A percentile compares a stretch with the other conserved stretches of the same genome.
phyloP scores from a whole-genome alignment of 257 asterid genomes.

The Mitragyna speciosa region DNA sequence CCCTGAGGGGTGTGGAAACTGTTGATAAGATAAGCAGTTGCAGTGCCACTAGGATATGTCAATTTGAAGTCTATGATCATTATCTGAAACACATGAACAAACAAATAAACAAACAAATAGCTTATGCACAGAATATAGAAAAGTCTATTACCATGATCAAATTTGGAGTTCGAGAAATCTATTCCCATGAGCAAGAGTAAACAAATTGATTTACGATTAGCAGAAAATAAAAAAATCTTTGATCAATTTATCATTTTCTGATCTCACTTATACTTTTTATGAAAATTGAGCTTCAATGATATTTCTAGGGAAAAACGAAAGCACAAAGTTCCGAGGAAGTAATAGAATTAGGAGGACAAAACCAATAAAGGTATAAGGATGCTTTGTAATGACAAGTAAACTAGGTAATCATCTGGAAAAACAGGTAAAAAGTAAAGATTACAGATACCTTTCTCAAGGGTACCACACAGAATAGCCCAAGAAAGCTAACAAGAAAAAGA shows the following conservation, averaged over 20 bases:
- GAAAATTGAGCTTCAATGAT: background rate
- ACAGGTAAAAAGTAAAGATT: background rate
- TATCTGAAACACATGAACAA: conserved; percentile 44
- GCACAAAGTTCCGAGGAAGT: background rate
- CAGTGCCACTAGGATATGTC: conserved; percentile 96
- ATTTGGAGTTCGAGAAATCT: no score
- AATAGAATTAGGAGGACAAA: background rate
- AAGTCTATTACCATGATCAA: background rate
- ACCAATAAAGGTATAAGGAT: background rate
- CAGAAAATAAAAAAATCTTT: background rate
- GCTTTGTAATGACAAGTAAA: background rate
- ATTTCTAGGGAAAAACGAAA: background rate
- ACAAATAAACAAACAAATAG: background rate
- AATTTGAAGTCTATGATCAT: conserved; percentile 89
- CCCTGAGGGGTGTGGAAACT: conserved; percentile 96
- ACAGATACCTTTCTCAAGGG: conserved; percentile 78
- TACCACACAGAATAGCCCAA: conserved; percentile 86
- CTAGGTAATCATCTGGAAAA: background rate
- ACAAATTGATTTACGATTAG: background rate
- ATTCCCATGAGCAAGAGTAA: background rate
- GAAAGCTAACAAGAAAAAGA: conserved; percentile 88
- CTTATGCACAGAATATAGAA: background rate
- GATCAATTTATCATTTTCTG: background rate
- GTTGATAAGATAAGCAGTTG: conserved; percentile 91
- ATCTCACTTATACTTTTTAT: background rate